Evolutionary conservation across 352 stramenopile genomes (phyloP), one percentile per base, ranked within the genome.

Genomic region (Hyphochytrium catenoides): DNA sequence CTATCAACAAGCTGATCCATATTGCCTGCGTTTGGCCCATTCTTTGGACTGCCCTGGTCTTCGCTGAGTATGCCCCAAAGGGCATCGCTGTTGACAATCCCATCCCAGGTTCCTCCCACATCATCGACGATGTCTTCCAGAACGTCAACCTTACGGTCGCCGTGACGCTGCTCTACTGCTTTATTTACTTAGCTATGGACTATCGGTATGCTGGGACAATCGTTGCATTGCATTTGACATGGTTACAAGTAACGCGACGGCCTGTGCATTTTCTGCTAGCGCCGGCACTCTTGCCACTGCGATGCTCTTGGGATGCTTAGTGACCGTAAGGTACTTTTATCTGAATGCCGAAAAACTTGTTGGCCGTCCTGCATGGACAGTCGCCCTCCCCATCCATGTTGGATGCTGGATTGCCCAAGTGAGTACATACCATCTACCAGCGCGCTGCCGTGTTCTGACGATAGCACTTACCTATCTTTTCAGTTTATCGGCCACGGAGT

Each of bases 21-120:
- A 59, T 85, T 22, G 31, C 51, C 16, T 85, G 63, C 50, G 77
- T 84, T 48, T 81, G 65, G 61, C 69, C 65, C 37, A 78, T 85
- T 40, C 58, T 84, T 34, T 56, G 74, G 46, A 71, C 70, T 25
- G 62, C 52, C 31, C 47, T 78, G 31, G 67, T 61, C 18, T 50
- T 83, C 31, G 50, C 72, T 21, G 57, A 59, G 29, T 50, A 54
- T 17, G 49, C 61, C 14, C 30, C 57, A 26, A 26, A 53, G 22
- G 25, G n/a, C n/a, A n/a, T n/a, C n/a, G n/a, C 59, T 18, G 27
- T 39, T 19, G 33, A 27, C 33, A n/a, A 36, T 6, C 21, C 26
- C 4, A 16, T 48, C 26, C 15, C 35, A 18, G 3, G 24, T 3
- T 11, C 5, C 17, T 51, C 20, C 35, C 14, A n/a, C 15, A 35